A percentile compares a stretch with the other conserved stretches of the same genome.
Evolutionary conservation across 1,139 yeast species (phyloP).

Genomic region (Kodamaea sp.): DNA sequence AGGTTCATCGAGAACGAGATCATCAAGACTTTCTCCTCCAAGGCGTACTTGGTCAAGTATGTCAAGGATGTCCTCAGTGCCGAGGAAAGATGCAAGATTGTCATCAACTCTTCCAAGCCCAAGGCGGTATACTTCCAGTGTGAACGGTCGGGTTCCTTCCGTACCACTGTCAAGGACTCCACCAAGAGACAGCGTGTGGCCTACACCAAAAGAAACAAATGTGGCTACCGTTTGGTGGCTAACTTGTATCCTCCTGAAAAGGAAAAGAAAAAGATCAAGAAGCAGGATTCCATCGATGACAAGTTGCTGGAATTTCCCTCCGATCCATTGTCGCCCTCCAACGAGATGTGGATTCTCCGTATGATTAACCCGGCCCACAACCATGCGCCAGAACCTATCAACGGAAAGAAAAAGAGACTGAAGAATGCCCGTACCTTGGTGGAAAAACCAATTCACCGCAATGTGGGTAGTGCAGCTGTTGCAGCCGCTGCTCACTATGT

Average conservation of each 20-base stretch:
- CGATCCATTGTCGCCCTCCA: slow-evolving; percentile 13
- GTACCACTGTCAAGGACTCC: slow-evolving; percentile 52
- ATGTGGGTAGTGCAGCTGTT: slow-evolving; percentile 8
- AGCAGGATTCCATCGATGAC: slow-evolving; percentile 27
- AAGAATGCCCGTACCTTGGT: slow-evolving; percentile 46
- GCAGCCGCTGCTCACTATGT: slow-evolving; percentile 20
- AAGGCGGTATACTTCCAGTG: slow-evolving; percentile 55
- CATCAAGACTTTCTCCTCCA: slow-evolving; percentile 46
- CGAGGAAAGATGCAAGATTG: slow-evolving; percentile 50
- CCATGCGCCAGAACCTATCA: slow-evolving; percentile 47
- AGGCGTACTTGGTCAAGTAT: slow-evolving; percentile 43
- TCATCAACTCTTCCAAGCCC: slow-evolving; percentile 50
- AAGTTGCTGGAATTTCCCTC: slow-evolving; percentile 23
- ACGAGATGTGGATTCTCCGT: slow-evolving; percentile 50
- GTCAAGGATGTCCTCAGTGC: slow-evolving; percentile 45
- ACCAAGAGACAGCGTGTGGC: slow-evolving; percentile 51
- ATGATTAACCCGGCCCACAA: slow-evolving; percentile 52
- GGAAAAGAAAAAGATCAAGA: slow-evolving; percentile 34
- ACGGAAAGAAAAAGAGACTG: slow-evolving; percentile 37
- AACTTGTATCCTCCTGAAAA: slow-evolving; percentile 48
- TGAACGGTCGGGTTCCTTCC: slow-evolving; percentile 48
- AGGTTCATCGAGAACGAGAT: slow-evolving; percentile 46
- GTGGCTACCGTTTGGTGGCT: slow-evolving; percentile 51
- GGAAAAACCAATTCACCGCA: slow-evolving; percentile 46
- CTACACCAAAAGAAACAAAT: slow-evolving; percentile 52